Base-by-base conservation (phyloP, 352 stramenopile species). In the Phytophthora citrophthora region DNA sequence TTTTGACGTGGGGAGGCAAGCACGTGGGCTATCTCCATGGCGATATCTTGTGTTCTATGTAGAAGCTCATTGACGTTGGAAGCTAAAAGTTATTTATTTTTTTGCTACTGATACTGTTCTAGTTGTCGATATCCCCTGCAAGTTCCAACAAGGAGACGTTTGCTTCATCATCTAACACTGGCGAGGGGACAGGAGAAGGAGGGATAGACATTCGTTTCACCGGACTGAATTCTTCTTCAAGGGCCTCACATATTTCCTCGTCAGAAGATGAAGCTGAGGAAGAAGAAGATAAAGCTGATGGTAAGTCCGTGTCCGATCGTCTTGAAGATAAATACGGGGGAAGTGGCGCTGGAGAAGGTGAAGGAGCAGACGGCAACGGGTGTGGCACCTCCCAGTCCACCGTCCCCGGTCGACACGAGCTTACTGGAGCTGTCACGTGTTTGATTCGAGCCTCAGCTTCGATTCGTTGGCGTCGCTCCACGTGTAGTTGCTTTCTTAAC, bases 401-500 rank as follows among this genome's bases (percentile, higher is more conserved):
- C 24, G 52, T n/a, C 39, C 65, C 55, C 29, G 46, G 20, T 18
- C 18, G 26, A 24, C 34, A 40, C 2, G 32, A 32, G 18, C 18
- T 51, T 40, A 51, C 4, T 45, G 48, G 34, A 18, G 40, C 27
- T 13, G 66, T 54, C 46, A 89, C 24, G 32, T 90, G 76, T 53
- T 90, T 88, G 18, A 92, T 59, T 38, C 90, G 88, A 12, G 72
- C 70, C n/a, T 94, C 83, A 0, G 70, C 70, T 31, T 93, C 78
- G 31, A 94, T 85, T 1, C 86, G 74, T 39, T 89, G 80, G 7
- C 88, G 67, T 7, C 83, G 71, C 44, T 95, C 86, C 1, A 86
- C 49, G 24, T 93, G 84, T 47, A 94, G 59, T 40, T 95, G 86
- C 70, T 91, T 94, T 5, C 88, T 79, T 8, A 94, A 52, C 0